Evolutionary conservation across 345 rosid genomes (phyloP), one percentile per base, ranked within the genome.

Genomic region (Passiflora organensis): DNA sequence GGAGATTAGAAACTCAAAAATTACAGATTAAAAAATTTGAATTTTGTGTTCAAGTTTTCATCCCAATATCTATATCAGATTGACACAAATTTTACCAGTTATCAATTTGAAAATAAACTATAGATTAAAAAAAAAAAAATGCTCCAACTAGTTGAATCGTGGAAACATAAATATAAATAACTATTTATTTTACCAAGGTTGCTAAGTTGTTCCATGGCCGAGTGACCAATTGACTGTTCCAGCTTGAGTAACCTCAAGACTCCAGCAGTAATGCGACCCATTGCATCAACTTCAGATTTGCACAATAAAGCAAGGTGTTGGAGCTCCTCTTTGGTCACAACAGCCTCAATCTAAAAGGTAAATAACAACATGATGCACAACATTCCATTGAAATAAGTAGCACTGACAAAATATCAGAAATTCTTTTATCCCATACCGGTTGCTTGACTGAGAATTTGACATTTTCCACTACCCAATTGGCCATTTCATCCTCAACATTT

Each of bases 181-280:
- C 8, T 8, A 28, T 28, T 2, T 2, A 28, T 43, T 69, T 37
- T 81, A 93, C 99, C 99, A 22, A 93, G 89, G 75, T 85, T 93
- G 91, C 84, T 82, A 36, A 93, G 91, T 70, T 93, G 93, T 71
- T 89, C 66, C 10, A 93, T 74, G 67, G 95, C 72, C 15, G 82
- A 76, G 62, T 76, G 90, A 51, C 99, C 99, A 48, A 93, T 64
- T 6, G 97, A 78, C 37, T 58, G 71, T 66, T 93, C 99, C 58
- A 93, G 82, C 76, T 85, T 89, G 69, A 93, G 82, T 59, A 93
- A 69, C 63, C 86, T 80, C 72, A 93, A 74, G 63, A 93, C 62
- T 48, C 95, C 95, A 44, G 97, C 99, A 42, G 84, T 75, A 64
- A 89, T 80, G 59, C 97, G 79, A 65, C 97, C 99, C 91, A 86